Conservation (phyloP, 164 flowering plant species). For the Vitis vinifera region DNA sequence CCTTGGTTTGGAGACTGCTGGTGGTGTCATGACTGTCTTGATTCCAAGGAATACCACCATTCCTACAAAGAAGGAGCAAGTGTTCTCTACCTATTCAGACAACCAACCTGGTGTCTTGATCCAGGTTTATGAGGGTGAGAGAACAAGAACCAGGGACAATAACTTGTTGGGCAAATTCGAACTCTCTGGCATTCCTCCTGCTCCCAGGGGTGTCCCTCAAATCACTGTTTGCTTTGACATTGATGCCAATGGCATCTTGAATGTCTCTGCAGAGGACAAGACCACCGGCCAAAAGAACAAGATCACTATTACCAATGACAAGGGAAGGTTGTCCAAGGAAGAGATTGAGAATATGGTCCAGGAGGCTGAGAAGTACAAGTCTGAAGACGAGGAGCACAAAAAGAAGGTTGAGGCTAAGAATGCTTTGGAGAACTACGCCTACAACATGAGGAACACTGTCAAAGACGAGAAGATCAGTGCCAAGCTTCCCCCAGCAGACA, state of each 20-base stretch:
- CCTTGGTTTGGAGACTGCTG: slow-evolving; percentile 40
- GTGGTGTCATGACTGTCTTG: slow-evolving; percentile 44
- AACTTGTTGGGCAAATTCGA: slow-evolving; percentile 42
- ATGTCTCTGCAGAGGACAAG: slow-evolving; percentile 44
- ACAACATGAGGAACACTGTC: slow-evolving; percentile 47
- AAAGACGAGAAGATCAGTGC: slow-evolving; percentile 40
- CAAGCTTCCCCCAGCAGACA: slow-evolving; percentile 32
- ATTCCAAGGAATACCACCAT: slow-evolving; percentile 46
- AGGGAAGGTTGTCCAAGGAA: slow-evolving; percentile 38
- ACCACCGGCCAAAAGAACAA: slow-evolving; percentile 45
- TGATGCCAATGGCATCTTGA: slow-evolving; percentile 39
- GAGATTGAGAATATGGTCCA: slow-evolving; percentile 47
- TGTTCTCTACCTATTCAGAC: slow-evolving; percentile 39
- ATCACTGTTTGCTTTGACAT: slow-evolving; percentile 41
- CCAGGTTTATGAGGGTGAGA: slow-evolving; percentile 44
- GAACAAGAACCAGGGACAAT: slow-evolving; percentile 38
- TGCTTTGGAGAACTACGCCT: slow-evolving; percentile 39
- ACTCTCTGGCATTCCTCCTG: slow-evolving; percentile 44
- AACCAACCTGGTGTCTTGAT: slow-evolving; percentile 42
- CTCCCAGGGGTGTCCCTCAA: slow-evolving; percentile 39
- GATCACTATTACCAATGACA: slow-evolving; percentile 45
- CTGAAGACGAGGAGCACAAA: slow-evolving; percentile 46
- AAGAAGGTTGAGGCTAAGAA: slow-evolving; percentile 51
- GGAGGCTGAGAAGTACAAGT: slow-evolving; percentile 51
- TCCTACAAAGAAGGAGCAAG: slow-evolving; percentile 45